These are phyloP conservation scores for Blastobotrys proliferans DNA, from an alignment of 1,139 yeast genomes.

Conservation along the genomic window DNA sequence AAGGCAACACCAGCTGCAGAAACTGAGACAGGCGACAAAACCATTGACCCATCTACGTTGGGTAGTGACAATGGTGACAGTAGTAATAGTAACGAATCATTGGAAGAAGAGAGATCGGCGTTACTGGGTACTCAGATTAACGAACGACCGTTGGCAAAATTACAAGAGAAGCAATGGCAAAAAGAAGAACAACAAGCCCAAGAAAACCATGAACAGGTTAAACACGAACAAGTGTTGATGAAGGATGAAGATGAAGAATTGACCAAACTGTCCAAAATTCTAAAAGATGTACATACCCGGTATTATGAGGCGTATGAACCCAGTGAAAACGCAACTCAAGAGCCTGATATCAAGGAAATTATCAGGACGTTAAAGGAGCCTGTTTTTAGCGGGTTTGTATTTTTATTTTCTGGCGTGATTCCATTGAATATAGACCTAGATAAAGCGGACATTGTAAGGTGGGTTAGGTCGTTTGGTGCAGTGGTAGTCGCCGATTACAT, in stretches of 20 bases:
- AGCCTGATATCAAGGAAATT: constrained; percentile 41
- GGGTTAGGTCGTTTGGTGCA: constrained; percentile 94
- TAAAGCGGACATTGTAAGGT: constrained; percentile 71
- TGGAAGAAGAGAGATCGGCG: constrained; percentile 46
- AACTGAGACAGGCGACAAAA: constrained; percentile 12
- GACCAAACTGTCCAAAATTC: constrained; percentile 55
- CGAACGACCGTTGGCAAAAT: constrained; percentile 76
- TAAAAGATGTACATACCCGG: constrained; percentile 58
- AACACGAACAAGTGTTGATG: constrained; percentile 43
- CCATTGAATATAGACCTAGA: constrained; percentile 73
- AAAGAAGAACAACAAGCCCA: constrained; percentile 26
- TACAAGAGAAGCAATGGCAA: constrained; percentile 70
- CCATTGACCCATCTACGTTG: constrained; percentile 6
- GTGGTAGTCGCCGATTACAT: constrained; percentile 69
- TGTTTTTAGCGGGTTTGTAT: constrained; percentile 64
- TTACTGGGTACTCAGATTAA: constrained; percentile 63
- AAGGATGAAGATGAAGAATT: constrained; percentile 82
- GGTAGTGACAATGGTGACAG: background rate
- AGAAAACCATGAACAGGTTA: constrained; percentile 8
- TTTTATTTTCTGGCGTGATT: constrained; percentile 80
- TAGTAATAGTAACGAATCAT: background rate
- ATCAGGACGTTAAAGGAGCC: constrained; percentile 67
- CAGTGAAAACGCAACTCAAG: constrained; percentile 8
- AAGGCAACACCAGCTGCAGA: constrained; percentile 6
- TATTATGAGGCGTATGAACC: constrained; percentile 53